A percentile compares a stretch with the other conserved stretches of the same genome.
phyloP scores from a whole-genome alignment of 805 yeast genomes.

The Tetrapisispora namnaoensis region DNA sequence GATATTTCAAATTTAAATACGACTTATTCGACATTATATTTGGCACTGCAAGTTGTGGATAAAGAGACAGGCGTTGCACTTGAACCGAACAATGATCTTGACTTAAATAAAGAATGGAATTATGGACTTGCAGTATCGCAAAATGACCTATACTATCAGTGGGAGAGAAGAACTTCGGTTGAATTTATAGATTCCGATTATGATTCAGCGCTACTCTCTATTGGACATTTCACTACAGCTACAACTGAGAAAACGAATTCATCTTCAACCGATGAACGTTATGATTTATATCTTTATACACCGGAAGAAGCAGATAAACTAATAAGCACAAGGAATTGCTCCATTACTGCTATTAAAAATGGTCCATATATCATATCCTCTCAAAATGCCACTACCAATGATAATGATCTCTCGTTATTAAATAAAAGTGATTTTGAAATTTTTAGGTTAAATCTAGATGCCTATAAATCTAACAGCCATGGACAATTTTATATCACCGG shows the following conservation, averaged over 20 bases:
- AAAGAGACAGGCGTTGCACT: conserved; percentile 12
- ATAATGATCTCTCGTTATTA: background rate
- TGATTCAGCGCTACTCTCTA: conserved; percentile 53
- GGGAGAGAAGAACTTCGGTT: conserved; percentile 52
- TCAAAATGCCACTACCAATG: conserved; percentile 10
- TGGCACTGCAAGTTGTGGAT: conserved; percentile 20
- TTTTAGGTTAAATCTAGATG: conserved; percentile 20
- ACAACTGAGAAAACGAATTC: background rate
- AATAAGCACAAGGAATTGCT: conserved; percentile 33
- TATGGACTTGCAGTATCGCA: conserved; percentile 62
- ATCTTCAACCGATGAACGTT: conserved; percentile 18
- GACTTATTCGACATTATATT: conserved; percentile 18
- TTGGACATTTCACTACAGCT: conserved; percentile 37
- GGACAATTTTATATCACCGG: conserved; percentile 46
- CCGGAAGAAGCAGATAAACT: conserved; percentile 31
- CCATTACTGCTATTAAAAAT: conserved; percentile 63
- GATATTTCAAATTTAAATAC: conserved; percentile 8
- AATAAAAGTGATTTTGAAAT: conserved; percentile 12
- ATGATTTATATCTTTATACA: conserved; percentile 40
- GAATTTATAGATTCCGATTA: conserved; percentile 61
- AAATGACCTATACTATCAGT: conserved; percentile 53
- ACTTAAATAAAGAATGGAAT: conserved; percentile 35
- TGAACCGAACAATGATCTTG: background rate
- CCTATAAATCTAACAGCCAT: conserved; percentile 35
- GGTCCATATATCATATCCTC: conserved; percentile 35